These are phyloP conservation scores for Komagataella pseudopastoris DNA, from an alignment of 805 yeast species.

Conservation along the genomic window DNA sequence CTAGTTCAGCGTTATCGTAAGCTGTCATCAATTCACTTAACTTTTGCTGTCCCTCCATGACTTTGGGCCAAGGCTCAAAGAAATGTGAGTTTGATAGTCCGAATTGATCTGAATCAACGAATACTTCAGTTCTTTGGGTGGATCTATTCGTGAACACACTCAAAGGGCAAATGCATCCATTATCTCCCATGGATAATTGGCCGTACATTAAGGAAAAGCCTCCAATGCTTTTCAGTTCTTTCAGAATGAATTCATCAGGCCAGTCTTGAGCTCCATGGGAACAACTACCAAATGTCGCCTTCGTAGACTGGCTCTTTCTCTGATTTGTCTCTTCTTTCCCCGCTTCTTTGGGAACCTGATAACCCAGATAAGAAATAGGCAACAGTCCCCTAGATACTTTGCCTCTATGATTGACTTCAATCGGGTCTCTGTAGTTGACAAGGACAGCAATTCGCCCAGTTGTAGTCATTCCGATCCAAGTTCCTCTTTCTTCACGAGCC, in stretches of 20 bases:
- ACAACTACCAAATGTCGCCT: background rate
- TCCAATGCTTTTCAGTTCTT: conserved; percentile 28
- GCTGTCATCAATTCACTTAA: conserved; percentile 25
- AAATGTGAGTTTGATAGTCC: conserved; percentile 62
- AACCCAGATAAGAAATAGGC: conserved; percentile 24
- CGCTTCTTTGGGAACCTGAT: conserved; percentile 18
- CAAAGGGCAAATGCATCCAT: conserved; percentile 20
- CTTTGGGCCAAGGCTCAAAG: conserved; percentile 67
- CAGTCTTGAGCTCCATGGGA: background rate
- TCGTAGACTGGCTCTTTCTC: background rate
- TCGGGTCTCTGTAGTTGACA: conserved; percentile 55
- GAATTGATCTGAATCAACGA: conserved; percentile 16
- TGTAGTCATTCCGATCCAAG: conserved; percentile 71
- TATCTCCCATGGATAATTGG: conserved; percentile 15
- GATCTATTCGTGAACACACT: conserved; percentile 36
- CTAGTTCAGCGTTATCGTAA: conserved; percentile 8
- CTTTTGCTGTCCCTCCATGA: conserved; percentile 48
- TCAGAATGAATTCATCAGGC: conserved; percentile 2
- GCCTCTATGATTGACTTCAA: conserved; percentile 9
- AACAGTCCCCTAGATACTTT: conserved; percentile 30
- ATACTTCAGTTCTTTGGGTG: conserved; percentile 12
- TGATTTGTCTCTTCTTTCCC: conserved; percentile 27
- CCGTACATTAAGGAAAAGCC: conserved; percentile 57
- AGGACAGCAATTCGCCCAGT: conserved; percentile 55
- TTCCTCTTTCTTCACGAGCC: conserved; percentile 64